These are phyloP conservation scores for Russula earlei DNA, from an alignment of 768 basidiomycete species.

Conservation along the genomic window DNA sequence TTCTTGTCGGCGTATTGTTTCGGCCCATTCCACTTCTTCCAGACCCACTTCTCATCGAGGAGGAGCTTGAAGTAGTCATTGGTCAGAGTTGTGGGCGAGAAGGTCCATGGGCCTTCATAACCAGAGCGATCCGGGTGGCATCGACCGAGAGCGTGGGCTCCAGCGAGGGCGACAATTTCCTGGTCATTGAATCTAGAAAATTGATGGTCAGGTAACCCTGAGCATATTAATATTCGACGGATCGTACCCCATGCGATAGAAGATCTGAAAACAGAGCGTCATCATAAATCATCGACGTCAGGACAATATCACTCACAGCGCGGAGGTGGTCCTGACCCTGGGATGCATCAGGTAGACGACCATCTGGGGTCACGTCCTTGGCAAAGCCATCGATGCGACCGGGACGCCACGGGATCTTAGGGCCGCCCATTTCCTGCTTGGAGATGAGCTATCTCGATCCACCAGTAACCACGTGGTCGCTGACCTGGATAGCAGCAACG, in stretches of 20 bases:
- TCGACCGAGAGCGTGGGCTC: constrained; percentile 92
- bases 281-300: not conserved
- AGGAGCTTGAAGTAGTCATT: constrained; percentile 85
- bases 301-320: constrained; percentile 36
- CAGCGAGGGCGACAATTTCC: constrained; percentile 91
- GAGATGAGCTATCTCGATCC: not conserved
- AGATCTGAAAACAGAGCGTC: constrained; percentile 40
- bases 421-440: constrained; percentile 77
- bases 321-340: constrained; percentile 82
- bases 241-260: constrained; percentile 76
- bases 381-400: constrained; percentile 85
- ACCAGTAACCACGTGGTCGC: not conserved
- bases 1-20: constrained; percentile 92
- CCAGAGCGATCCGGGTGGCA: constrained; percentile 80
- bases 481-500: constrained; percentile 73
- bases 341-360: constrained; percentile 80
- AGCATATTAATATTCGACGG: not conserved
- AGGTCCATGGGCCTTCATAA: constrained; percentile 90
- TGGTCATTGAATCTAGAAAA: constrained; percentile 76
- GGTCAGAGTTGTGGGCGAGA: constrained; percentile 81
- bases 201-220: not conserved
- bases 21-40: constrained; percentile 92
- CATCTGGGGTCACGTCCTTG: constrained; percentile 69
- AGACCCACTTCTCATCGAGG: constrained; percentile 86
- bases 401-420: constrained; percentile 87